These are phyloP conservation scores for Tricholoma sp. DNA, from an alignment of 768 basidiomycete species.

Conservation along the genomic window DNA sequence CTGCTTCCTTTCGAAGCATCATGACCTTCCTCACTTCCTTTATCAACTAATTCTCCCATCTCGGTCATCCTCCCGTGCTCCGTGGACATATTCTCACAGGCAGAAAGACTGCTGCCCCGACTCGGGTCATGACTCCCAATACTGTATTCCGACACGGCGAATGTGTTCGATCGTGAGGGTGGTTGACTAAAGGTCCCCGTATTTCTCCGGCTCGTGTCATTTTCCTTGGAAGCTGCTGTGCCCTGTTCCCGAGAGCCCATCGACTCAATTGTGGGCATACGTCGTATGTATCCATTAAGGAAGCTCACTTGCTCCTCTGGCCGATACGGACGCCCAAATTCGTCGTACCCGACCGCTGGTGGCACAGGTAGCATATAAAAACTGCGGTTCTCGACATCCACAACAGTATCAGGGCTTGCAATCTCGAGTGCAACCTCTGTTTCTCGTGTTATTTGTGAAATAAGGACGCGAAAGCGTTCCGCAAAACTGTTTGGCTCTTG, in stretches of 20 bases:
- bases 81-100: conserved; percentile 25
- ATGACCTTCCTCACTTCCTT: background rate
- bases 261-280: conserved; percentile 81
- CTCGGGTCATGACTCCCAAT: conserved; percentile 31
- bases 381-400: background rate
- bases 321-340: conserved; percentile 41
- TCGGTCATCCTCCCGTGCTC: conserved; percentile 22
- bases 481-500: conserved; percentile 38
- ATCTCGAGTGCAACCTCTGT: conserved; percentile 42
- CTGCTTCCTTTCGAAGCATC: background rate
- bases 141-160: conserved; percentile 25
- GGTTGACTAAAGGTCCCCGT: conserved; percentile 28
- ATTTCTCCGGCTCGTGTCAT: conserved; percentile 15
- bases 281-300: conserved; percentile 57
- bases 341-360: conserved; percentile 37
- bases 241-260: conserved; percentile 61
- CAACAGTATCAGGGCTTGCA: conserved; percentile 23
- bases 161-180: conserved; percentile 33
- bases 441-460: conserved; percentile 48
- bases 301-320: conserved; percentile 52
- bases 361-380: conserved; percentile 11
- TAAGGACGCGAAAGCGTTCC: conserved; percentile 46
- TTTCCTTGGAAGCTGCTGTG: conserved; percentile 21
- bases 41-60: conserved; percentile 29
- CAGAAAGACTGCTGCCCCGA: conserved; percentile 29